Base-by-base conservation (phyloP, 2,329 filamentous ascomycete genomes). In the Penicillium expansum region DNA sequence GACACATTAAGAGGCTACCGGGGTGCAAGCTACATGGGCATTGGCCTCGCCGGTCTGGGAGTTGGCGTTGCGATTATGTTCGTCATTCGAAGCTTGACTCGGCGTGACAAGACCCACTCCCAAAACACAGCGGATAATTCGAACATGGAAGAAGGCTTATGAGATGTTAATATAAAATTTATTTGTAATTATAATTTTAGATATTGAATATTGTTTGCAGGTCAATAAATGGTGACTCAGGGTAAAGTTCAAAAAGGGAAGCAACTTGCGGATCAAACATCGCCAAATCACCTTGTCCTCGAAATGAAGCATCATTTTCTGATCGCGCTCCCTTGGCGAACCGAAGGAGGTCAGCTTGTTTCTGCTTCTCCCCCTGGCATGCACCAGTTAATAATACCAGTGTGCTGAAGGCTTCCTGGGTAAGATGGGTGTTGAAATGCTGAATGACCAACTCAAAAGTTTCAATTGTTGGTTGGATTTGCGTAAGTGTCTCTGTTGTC, bases 11-110 rank as follows among this genome's bases (percentile, higher is more conserved):
- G 63, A 29, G 76, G 77, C 1, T 79, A 76, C 53, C 69, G 76
- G 5, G 72, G 71, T 20, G 77, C 76, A 2, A 63, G 69, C 47
- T 80, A 77, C 53, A 66, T 76, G 54, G 76, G 71, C 1, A 72
- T 76, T 27, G 74, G 72, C 3, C 56, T 74, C 8, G 68, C 68
- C 35, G 43, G 43, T 32, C 24, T 45, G n/a, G 43, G 43, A 1
- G 27, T 45, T 45, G 27, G 11, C 3, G 11, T 45, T 20, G 43
- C 43, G n/a, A 45, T 7, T 7, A 30, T 45, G 27, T 45, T 30
- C 13, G 16, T 45, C 43, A 45, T 45, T 45, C 43, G 43, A 45
- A 45, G n/a, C 27, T 5, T 45, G 9, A 45, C 43, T 13, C 30
- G 18, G 4, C n/a, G 11, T 8, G 43, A 32, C 43, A 45, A 32